Evolutionary conservation across 164 flowering plant genomes (phyloP), one percentile per base, ranked within the genome.

Genomic region (Aristolochia fimbriata): DNA sequence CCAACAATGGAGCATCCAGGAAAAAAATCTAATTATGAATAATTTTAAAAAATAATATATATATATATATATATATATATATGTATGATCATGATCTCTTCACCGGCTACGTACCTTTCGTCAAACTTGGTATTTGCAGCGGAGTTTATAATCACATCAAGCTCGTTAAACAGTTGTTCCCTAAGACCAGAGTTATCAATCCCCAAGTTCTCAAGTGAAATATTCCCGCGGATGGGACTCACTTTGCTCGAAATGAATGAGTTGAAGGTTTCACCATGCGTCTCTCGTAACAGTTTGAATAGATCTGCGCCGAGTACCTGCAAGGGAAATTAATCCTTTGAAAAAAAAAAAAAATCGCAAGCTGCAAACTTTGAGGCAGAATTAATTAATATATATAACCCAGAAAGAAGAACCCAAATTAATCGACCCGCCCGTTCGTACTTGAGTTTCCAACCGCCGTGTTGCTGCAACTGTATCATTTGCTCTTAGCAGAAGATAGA

Each of bases 71-170:
- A n/a, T n/a, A n/a, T n/a, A n/a, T n/a, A n/a, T n/a, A n/a, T n/a
- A n/a, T n/a, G n/a, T n/a, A 6, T 7, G 43, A 7, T 37, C 12
- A 7, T 37, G 12, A 37, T 15, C n/a, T 20, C 15, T 52, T 52
- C 21, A 4, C 23, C 0, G n/a, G n/a, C n/a, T n/a, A n/a, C n/a
- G n/a, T n/a, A 75, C 83, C 84, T 80, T 50, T 73, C 81, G 50
- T 77, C 80, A 67, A 86, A 86, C 31, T 78, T 72, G 31, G 84
- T 80, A 0, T 79, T 78, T n/a, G 93, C 93, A 66, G 93, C 93
- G 21, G 71, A 57, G 58, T 83, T 80, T 6, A 80, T 63, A 5
- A 86, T 68, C n/a, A 76, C 16, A 17, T 82, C 80, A 5, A 81
- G 50, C 49, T 82, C 76, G 10, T 46, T 56, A 59, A 65, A 67